Percentiles rank a stretch among this genome's conserved stretches.
These are phyloP conservation scores for Talaromyces liani DNA, from an alignment of 495 filamentous ascomycete genomes.

Conservation along the genomic window DNA sequence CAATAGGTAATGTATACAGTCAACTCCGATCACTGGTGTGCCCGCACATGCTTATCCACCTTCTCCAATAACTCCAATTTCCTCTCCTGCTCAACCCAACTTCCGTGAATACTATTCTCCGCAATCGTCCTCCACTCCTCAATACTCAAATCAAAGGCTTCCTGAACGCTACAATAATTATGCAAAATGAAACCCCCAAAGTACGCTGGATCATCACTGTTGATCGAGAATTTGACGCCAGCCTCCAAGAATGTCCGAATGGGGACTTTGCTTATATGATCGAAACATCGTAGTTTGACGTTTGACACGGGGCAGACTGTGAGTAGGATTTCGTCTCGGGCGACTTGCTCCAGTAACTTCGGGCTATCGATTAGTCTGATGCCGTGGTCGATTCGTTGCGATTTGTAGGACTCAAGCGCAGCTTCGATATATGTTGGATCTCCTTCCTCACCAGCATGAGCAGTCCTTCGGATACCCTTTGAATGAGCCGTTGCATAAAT, in stretches of 20 bases:
- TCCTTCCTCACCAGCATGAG: constrained; percentile 73
- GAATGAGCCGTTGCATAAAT: constrained; percentile 47
- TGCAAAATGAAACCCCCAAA: constrained; percentile 72
- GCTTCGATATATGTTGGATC: constrained; percentile 56
- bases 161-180: constrained; percentile 70
- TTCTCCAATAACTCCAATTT: constrained; percentile 29
- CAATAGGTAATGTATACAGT: not conserved
- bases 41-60: constrained; percentile 32
- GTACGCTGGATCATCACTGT: constrained; percentile 75
- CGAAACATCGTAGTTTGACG: constrained; percentile 54
- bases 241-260: constrained; percentile 56
- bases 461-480: constrained; percentile 50
- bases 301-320: constrained; percentile 72
- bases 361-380: constrained; percentile 56
- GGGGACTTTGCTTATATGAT: constrained; percentile 50
- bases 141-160: constrained; percentile 54
- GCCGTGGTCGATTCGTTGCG: constrained; percentile 65
- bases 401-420: constrained; percentile 51
- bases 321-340: constrained; percentile 46
- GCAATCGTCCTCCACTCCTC: constrained; percentile 60
- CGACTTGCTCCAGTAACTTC: constrained; percentile 51
- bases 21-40: constrained; percentile 12
- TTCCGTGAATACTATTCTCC: constrained; percentile 53
- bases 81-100: constrained; percentile 43
- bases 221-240: constrained; percentile 61